A percentile compares a stretch with the other conserved stretches of the same genome.
Conservation (phyloP, 1,284 basidiomycete genomes). For the Sporisorium exsertum region DNA sequence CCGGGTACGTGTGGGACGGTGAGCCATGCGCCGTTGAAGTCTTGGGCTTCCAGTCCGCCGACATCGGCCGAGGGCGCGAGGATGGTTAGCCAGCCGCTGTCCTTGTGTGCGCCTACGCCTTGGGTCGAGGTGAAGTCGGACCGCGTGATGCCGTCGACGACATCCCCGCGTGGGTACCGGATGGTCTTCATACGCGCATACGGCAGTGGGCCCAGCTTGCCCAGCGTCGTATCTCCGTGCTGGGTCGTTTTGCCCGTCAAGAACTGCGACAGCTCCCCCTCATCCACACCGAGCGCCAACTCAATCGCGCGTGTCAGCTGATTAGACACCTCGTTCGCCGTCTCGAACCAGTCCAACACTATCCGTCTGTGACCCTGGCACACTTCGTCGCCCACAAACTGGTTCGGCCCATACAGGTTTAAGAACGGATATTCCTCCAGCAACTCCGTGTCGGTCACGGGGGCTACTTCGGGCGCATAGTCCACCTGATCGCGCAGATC, state of each 20-base stretch:
- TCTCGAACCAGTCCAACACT: slow-evolving; percentile 48
- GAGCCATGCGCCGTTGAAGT: slow-evolving; percentile 55
- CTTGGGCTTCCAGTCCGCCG: slow-evolving; percentile 56
- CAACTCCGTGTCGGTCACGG: slow-evolving; percentile 4
- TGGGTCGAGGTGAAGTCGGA: slow-evolving; percentile 38
- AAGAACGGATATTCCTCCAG: slow-evolving; percentile 33
- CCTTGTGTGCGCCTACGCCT: slow-evolving; percentile 63
- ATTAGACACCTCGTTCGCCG: slow-evolving; percentile 26
- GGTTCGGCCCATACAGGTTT: slow-evolving; percentile 59
- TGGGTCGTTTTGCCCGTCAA: slow-evolving; percentile 23
- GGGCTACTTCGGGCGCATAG: slow-evolving; percentile 27
- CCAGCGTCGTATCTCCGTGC: slow-evolving; percentile 8
- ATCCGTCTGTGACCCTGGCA: slow-evolving; percentile 22
- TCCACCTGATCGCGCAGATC: slow-evolving; percentile 61
- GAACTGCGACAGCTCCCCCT: slow-evolving; percentile 39
- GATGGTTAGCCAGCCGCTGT: slow-evolving; percentile 62
- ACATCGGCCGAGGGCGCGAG: slow-evolving; percentile 49
- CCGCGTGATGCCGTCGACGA: slow-evolving; percentile 48
- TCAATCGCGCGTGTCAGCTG: slow-evolving; percentile 58
- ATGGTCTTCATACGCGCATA: slow-evolving; percentile 63
- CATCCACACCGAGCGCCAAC: slow-evolving; percentile 34
- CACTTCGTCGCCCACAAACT: slow-evolving; percentile 45
- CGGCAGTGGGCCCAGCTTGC: slow-evolving; percentile 22
- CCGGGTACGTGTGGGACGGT: slow-evolving; percentile 44
- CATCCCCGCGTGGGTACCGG: slow-evolving; percentile 48